Base-by-base conservation (phyloP, 805 yeast species). In the Zygotorulaspora chibaensis region DNA sequence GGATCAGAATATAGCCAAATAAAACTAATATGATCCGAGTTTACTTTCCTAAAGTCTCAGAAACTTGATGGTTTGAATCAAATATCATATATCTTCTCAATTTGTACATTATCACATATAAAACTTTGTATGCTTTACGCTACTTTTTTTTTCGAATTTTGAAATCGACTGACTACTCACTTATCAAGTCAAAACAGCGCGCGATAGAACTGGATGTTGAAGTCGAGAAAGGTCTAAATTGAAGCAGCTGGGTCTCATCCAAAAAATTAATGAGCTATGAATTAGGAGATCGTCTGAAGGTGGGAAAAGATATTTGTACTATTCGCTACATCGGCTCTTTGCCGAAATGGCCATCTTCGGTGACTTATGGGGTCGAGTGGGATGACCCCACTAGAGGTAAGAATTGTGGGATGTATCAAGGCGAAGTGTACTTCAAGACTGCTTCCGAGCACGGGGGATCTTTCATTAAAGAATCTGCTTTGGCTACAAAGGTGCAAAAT, bases 311-410 rank as follows among this genome's bases (percentile, higher is more conserved):
- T 5, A 51, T 76, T 2, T 84, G 87, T 35, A 85, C 95, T 0
- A 72, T 89, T 2, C 66, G 73, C 41, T 89, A 60, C 55, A 57
- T 74, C 1, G 96, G 96, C 0, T 36, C 41, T 2, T 64, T 88
- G 0, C 80, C 81, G 0, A 70, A 67, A 10, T 88, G 96, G 96
- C 74, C 77, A 0, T 59, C 62, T 8, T 68, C 62, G 0, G 34
- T 52, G 1, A 88, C 91, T 0, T 62, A 77, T 11, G 97, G 97
- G 0, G 73, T 90, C 3, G 96, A 90, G 62, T 90, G 96, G 96
- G 97, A 90, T 60, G 70, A 79, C 37, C 65, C 73, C 0, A 45
- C 48, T 0, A 69, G 88, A 29, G 97, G 97, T 1, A 87, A 82
- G 55, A 80, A 89, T 60, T 67, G 76, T 50, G 98, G 98, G 0